Base-by-base conservation (phyloP, 768 basidiomycete genomes). In the Pholiota conissans region DNA sequence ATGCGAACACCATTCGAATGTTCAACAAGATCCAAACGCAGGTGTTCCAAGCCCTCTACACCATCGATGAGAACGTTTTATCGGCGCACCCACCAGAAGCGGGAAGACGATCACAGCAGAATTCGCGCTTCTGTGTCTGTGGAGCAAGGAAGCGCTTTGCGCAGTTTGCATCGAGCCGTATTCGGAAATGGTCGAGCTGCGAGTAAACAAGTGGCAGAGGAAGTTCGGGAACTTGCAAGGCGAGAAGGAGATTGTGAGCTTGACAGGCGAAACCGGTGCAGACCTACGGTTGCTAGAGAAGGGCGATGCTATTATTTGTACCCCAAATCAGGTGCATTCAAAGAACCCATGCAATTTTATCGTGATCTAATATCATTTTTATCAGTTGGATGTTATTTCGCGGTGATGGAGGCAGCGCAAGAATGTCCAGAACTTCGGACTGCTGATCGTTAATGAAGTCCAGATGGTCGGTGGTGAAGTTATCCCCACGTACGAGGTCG, bases 1-100 rank as follows among this genome's bases (percentile, higher is more conserved):
- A 98, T 71, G 83, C 86, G 0, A 83, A 81, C 16, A 84, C 84
- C 0, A 87, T 98, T 61, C 80, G 85, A 59, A 86, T 85, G 0
- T 98, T 98, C 81, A 98, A 98, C 83, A 99, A 98, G 74, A 98
- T 98, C 60, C 97, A 98, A 69, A 98, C 94, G 0, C 97, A 98
- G 73, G 95, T 97, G 45, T 98, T 99, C 88, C 95, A 98, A 65
- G 95, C 96, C 0, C 79, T 99, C 0, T 99, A 98, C 71, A 94
- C 92, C 0, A 88, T 93, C 0, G 95, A 98, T 66, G 97, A 98
- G 67, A 98, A 96, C 65, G 89, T 96, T 95, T 98, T 68, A 87
- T 99, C 56, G 95, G 95, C 18, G 97, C 96, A 0, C 96, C 97
- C 0, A 95, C 97, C 0, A 96, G 97, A 22, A 93, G 91, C 50